Percentiles rank a stretch among this genome's conserved stretches.
These are phyloP conservation scores for Neophaeococcomyces mojaviensis DNA, from an alignment of 2,329 filamentous ascomycete genomes.

Conservation along the genomic window DNA sequence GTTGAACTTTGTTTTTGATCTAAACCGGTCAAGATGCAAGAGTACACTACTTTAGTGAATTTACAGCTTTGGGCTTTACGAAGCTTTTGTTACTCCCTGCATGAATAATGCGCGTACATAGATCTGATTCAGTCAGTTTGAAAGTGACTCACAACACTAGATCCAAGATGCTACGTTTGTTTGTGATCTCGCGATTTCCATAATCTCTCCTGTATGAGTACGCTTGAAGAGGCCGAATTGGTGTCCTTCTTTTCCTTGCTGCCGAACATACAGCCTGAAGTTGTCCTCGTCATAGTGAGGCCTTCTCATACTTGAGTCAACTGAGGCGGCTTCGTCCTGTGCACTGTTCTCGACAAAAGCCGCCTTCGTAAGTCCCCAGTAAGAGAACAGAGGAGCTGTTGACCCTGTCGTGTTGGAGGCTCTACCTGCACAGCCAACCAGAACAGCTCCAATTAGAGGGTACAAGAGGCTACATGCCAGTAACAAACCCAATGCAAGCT, in stretches of 20 bases:
- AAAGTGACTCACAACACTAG: not conserved
- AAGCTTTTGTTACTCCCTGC: no score
- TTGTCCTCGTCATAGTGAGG: not conserved
- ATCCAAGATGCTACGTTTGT: not conserved
- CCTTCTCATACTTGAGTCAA: not conserved
- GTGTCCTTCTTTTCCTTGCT: not conserved
- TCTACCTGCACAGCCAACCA: conserved; percentile 8
- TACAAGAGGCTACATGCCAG: conserved; percentile 16
- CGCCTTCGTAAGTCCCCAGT: not conserved
- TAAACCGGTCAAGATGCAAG: no score
- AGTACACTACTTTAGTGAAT: no score
- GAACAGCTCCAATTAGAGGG: conserved; percentile 14
- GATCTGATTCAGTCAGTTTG: no score
- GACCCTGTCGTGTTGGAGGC: not conserved
- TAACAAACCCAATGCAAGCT: conserved; percentile 16
- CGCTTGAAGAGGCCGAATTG: not conserved
- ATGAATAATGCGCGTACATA: no score
- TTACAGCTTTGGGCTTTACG: no score
- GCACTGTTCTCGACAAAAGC: not conserved
- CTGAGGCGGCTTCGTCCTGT: not conserved
- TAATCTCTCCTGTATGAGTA: not conserved
- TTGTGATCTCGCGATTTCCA: not conserved
- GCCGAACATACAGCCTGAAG: not conserved
- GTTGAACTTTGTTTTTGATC: no score
- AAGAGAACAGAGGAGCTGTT: not conserved